A percentile compares a stretch with the other conserved stretches of the same genome.
Conservation (phyloP, 148 eudicot species). For the Dysphania ambrosioides region DNA sequence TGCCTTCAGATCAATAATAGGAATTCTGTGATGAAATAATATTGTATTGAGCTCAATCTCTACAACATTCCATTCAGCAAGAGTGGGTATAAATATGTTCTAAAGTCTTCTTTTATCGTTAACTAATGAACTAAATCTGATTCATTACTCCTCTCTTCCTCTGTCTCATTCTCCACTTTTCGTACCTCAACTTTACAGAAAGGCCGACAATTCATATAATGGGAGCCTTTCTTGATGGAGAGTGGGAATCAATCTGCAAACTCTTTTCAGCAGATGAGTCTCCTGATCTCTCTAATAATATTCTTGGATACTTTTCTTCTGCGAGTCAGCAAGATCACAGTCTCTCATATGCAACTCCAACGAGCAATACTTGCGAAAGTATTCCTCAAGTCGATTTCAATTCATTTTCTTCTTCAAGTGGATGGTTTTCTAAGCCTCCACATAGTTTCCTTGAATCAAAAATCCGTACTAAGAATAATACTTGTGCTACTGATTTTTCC, state of each 20-base stretch:
- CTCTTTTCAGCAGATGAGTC: constrained; percentile 39
- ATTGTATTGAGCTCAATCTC: constrained; percentile 33
- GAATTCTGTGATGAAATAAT: constrained; percentile 14
- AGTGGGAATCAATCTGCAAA: constrained; percentile 49
- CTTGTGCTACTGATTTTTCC: constrained; percentile 14
- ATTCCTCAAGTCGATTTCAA: not conserved
- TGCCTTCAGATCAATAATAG: constrained; percentile 3
- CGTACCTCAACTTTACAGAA: not conserved
- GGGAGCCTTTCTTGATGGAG: constrained; percentile 42
- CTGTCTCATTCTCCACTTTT: not conserved
- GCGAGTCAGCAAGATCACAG: constrained; percentile 12
- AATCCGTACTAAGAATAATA: constrained; percentile 28
- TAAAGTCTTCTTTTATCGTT: constrained; percentile 13
- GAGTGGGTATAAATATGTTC: constrained; percentile 36
- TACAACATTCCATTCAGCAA: constrained; percentile 9
- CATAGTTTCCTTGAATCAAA: not conserved
- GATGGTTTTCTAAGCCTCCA: constrained; percentile 5
- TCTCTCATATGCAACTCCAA: not conserved
- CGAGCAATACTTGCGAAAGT: not conserved
- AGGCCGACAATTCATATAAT: constrained; percentile 1
- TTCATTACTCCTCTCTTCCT: constrained; percentile 13
- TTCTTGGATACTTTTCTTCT: constrained; percentile 22
- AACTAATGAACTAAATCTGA: not conserved
- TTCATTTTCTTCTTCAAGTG: not conserved
- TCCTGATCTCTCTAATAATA: constrained; percentile 28